Evolutionary conservation across 768 basidiomycete genomes (phyloP), one percentile per base, ranked within the genome.

Genomic region (Rhodotorula sphaerocarpa): DNA sequence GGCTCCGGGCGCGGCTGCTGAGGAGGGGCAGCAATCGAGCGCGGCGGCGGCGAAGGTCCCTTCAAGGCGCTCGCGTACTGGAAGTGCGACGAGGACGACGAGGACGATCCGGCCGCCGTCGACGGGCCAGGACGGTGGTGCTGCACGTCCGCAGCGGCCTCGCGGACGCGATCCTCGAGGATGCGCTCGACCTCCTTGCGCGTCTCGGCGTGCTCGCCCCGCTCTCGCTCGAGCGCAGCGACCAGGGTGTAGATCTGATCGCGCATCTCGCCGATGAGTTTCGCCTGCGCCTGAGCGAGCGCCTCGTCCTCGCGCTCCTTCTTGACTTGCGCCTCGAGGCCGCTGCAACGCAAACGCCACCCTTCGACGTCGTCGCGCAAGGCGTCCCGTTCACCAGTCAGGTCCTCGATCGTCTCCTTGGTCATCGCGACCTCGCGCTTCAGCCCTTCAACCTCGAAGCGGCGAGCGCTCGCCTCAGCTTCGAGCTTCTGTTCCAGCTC

Each of bases 311-410:
- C 69, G 30, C 82, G 80, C 53, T 93, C 81, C 42, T 84, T 76
- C 45, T 79, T 77, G 28, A 83, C 75, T 68, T 85, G 84, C 58
- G 82, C 84, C 70, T 93, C 88, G 70, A 88, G 79, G 71, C 87
- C 85, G 20, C 78, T 79, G 50, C 90, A 86, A 28, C 91, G 80
- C 39, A 76, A 79, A 64, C 87, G 80, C 89, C 90, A 93, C 0
- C 86, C 87, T 67, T 90, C 86, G 1, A 90, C 84, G 74, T 96
- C 91, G 55, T 84, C 82, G 74, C 85, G 86, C 54, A 96, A 79
- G 61, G 90, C 86, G 71, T 97, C 92, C 34, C 92, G 80, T 75
- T 96, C 67, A 53, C 64, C 67, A 14, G 59, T 65, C 12, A 69
- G 39, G 50, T 69, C 67, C n/a, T 14, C 34, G 36, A 69, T 56